Base-by-base conservation (phyloP, 371 early-diverging fungal genomes). In the Mucor lusitanicus region DNA sequence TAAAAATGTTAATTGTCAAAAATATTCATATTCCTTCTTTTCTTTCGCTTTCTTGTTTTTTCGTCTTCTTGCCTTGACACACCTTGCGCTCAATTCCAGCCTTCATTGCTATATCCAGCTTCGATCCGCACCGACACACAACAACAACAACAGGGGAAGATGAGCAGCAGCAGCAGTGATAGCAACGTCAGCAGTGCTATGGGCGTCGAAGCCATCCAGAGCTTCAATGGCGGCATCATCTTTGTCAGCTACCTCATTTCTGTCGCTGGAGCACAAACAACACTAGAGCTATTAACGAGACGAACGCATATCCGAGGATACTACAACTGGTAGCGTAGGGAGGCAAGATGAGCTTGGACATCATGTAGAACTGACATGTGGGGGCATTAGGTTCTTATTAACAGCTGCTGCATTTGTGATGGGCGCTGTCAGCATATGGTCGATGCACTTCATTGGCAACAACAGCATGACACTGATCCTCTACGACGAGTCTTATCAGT, bases 381-480 rank as follows among this genome's bases (percentile, higher is more conserved):
- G n/a, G 2, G 4, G 0, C 2, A 13, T n/a, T 27, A 75, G 65
- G 65, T 65, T 65, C 78, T 28, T 80, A 75, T 19, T 80, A 17
- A 46, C 63, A 28, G 65, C 79, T 28, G 69, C 81, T 33, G 76
- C 84, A 3, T 61, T 81, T 25, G 53, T 67, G 0, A 83, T 81
- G 80, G 84, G 84, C 25, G 77, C 74, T 30, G 80, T 79, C 9
- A 69, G 74, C 32, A 76, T 83, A 6, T 83, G 84, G 84, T 79
- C 78, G 15, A 83, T 81, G 84, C 84, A 83, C 65, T 83, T 83
- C 53, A 76, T 83, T 28, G 84, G 84, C 15, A 83, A 82, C 59
- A 80, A 82, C 33, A 69, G 76, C n/a, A 35, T 82, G 56, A 78
- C 69, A 8, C 44, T 82, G 15, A 53, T 15, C 3, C 57, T 70